phyloP scores from a whole-genome alignment of 306 rosid species.

The Sicyos edulis region DNA sequence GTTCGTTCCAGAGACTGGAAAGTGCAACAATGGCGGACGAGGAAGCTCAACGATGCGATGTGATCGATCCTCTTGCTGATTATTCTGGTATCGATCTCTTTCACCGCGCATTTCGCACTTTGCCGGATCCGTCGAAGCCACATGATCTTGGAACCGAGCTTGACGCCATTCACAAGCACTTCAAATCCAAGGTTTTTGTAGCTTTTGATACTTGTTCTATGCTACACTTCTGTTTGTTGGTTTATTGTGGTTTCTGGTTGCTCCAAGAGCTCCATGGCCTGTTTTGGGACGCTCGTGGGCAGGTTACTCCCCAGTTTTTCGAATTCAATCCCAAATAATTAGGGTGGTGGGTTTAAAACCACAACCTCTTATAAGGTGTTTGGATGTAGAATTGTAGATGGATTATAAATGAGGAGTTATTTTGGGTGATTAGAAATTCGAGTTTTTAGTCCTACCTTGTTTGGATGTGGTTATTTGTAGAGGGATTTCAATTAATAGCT shows the following conservation, averaged over 20 bases:
- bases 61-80: constrained; percentile 47
- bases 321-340: too few relatives aligned
- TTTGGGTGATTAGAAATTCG: too few relatives aligned
- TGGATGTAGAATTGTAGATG: too few relatives aligned
- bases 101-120: constrained; percentile 19
- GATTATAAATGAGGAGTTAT: too few relatives aligned
- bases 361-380: too few relatives aligned
- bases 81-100: constrained; percentile 55
- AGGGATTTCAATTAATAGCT: too few relatives aligned
- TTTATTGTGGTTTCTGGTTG: constrained; percentile 2
- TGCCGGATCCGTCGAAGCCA: constrained; percentile 28
- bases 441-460: too few relatives aligned
- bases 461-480: too few relatives aligned
- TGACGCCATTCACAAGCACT: constrained; percentile 41
- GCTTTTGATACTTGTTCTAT: background rate
- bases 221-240: background rate
- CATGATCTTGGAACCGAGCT: constrained; percentile 34
- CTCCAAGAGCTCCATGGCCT: background rate
- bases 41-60: constrained; percentile 21
- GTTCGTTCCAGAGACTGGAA: constrained; percentile 6
- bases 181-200: constrained; percentile 48
- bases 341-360: too few relatives aligned
- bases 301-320: too few relatives aligned
- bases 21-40: constrained; percentile 33
- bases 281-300: too few relatives aligned